Evolutionary conservation across 176 grass and related monocot genomes (phyloP).

Genomic region (Coix lacrymajobi): DNA sequence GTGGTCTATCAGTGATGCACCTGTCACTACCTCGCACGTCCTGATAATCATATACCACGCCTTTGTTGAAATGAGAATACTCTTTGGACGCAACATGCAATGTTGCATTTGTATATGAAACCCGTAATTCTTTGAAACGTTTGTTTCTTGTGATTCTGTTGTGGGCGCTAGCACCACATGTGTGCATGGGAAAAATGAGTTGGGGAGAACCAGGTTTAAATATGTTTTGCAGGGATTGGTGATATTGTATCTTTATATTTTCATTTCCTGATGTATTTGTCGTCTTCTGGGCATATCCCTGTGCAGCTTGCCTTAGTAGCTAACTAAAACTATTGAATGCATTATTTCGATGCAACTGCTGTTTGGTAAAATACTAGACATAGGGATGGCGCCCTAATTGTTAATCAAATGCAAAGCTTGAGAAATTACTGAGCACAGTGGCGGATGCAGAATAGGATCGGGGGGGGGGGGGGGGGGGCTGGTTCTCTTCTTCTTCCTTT

Average conservation of each 20-base stretch:
- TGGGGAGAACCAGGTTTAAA: neutral
- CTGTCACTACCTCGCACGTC: neutral
- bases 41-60: neutral
- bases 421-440: neutral
- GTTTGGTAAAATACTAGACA: constrained; percentile 1
- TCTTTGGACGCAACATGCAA: neutral
- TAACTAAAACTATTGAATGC: neutral
- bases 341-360: neutral
- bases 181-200: neutral
- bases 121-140: neutral
- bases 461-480: no score
- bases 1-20: neutral
- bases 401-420: neutral
- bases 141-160: neutral
- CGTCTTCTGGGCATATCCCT: neutral
- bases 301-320: neutral
- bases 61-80: neutral
- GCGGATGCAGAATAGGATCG: no score
- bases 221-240: neutral
- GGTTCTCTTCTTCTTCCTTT: no score
- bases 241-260: neutral
- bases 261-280: constrained; percentile 1
- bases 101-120: neutral
- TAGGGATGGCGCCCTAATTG: neutral
- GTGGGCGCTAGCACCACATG: neutral